These are phyloP conservation scores for Malus domestica DNA, from an alignment of 306 rosid genomes.

Conservation along the genomic window DNA sequence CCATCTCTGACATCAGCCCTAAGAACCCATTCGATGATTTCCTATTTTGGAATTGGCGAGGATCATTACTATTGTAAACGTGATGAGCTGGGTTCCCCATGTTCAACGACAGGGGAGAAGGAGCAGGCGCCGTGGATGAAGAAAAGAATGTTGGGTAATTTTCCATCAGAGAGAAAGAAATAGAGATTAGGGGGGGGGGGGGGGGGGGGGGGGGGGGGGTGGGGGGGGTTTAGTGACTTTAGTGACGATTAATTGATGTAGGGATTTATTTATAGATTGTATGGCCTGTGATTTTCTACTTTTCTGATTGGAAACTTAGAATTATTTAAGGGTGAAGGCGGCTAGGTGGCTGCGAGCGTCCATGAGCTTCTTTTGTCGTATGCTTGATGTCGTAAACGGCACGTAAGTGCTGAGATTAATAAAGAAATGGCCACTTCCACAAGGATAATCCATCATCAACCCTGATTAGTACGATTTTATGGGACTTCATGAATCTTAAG, in stretches of 20 bases:
- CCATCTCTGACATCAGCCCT: constrained; percentile 29
- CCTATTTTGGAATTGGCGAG: background rate
- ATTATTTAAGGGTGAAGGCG: constrained; percentile 15
- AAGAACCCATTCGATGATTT: constrained; percentile 19
- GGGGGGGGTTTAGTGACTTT: no score
- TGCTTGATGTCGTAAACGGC: constrained; percentile 30
- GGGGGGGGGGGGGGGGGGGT: no score
- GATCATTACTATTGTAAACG: background rate
- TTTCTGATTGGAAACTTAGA: background rate
- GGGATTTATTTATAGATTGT: background rate
- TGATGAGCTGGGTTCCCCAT: constrained; percentile 6
- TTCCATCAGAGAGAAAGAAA: constrained; percentile 4
- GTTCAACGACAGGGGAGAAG: constrained; percentile 23
- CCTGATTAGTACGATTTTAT: background rate
- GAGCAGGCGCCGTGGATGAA: constrained; percentile 1
- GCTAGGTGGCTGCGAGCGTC: constrained; percentile 5
- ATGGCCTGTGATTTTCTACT: background rate
- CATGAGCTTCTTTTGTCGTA: background rate
- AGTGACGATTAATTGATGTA: background rate
- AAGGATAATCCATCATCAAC: background rate
- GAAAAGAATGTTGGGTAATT: constrained; percentile 15
- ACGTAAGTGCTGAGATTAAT: constrained; percentile 19
- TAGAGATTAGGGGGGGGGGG: background rate
- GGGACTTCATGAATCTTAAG: background rate
- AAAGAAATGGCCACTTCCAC: background rate